Conservation (phyloP, 257 asterid genomes). For the Solanum verrucosum region DNA sequence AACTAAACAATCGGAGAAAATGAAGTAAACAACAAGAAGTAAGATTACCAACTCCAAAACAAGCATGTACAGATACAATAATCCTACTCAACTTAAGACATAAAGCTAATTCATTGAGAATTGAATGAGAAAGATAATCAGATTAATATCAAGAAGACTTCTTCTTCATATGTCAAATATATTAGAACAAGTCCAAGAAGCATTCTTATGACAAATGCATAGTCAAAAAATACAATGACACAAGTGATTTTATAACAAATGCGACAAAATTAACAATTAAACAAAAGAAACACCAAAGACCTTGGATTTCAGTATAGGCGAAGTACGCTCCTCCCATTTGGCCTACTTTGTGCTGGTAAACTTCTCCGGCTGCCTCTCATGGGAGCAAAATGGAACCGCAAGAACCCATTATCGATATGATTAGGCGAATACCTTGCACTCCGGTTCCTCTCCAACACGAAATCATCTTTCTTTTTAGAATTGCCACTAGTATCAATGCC, state of each 20-base stretch:
- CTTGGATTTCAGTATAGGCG: slow-evolving; percentile 43
- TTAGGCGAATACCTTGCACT: slow-evolving; percentile 56
- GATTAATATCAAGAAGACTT: neutral
- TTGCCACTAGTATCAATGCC: slow-evolving; percentile 27
- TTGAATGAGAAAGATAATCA: neutral
- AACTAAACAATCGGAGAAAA: neutral
- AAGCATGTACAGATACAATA: neutral
- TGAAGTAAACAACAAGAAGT: neutral
- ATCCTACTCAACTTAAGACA: neutral
- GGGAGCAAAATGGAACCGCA: slow-evolving; percentile 57
- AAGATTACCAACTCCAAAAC: neutral
- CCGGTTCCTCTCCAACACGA: slow-evolving; percentile 51
- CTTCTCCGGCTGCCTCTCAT: slow-evolving; percentile 54
- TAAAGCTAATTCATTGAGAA: neutral
- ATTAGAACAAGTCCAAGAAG: slow-evolving; percentile 20
- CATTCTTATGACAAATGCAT: slow-evolving; percentile 17
- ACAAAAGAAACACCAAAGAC: slow-evolving; percentile 22
- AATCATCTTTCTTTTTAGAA: slow-evolving; percentile 23
- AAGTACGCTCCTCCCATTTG: slow-evolving; percentile 48
- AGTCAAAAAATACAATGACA: slow-evolving; percentile 17
- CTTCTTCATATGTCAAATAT: slow-evolving; percentile 17
- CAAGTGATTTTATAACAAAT: slow-evolving; percentile 27
- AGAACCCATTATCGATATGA: slow-evolving; percentile 45
- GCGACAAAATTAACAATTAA: slow-evolving; percentile 15
- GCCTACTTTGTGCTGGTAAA: slow-evolving; percentile 45